These are phyloP conservation scores for Ophiostoma ips DNA, from an alignment of 2,329 filamentous ascomycete species.

Conservation along the genomic window DNA sequence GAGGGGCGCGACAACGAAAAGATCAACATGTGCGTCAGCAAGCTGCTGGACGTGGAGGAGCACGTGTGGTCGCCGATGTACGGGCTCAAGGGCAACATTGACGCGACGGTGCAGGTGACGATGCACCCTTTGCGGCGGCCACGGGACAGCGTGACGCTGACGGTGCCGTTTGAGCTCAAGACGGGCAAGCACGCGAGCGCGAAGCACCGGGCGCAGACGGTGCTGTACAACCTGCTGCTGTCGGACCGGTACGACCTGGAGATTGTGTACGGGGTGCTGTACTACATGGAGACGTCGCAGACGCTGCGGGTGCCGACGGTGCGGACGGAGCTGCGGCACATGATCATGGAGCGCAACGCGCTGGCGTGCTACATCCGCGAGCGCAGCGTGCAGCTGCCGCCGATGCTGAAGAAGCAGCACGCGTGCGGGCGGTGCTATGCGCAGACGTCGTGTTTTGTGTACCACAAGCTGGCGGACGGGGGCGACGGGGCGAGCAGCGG, in stretches of 20 bases:
- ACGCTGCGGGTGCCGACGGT: constrained; percentile 76
- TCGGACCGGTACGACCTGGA: constrained; percentile 93
- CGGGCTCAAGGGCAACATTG: constrained; percentile 92
- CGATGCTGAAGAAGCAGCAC: constrained; percentile 71
- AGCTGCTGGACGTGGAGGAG: constrained; percentile 91
- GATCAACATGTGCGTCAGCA: constrained; percentile 73
- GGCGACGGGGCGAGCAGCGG: constrained; percentile 72
- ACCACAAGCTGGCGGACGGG: constrained; percentile 78
- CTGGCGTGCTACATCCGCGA: constrained; percentile 76
- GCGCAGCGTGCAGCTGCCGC: constrained; percentile 63
- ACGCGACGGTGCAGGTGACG: constrained; percentile 83
- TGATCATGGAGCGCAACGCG: constrained; percentile 92
- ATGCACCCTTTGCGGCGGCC: constrained; percentile 45
- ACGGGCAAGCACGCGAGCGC: constrained; percentile 75
- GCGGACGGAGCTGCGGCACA: constrained; percentile 77
- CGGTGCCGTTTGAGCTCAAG: constrained; percentile 90
- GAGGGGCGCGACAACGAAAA: constrained; percentile 67
- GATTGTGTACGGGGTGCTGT: constrained; percentile 78
- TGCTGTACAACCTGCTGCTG: constrained; percentile 80
- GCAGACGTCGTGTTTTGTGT: constrained; percentile 80
- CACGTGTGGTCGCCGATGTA: constrained; percentile 98
- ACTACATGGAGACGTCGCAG: constrained; percentile 85
- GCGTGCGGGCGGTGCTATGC: constrained; percentile 83
- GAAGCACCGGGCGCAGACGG: constrained; percentile 83
- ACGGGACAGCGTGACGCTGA: constrained; percentile 43